Conservation (phyloP, 352 stramenopile species). For the Phytophthora pistaciae region DNA sequence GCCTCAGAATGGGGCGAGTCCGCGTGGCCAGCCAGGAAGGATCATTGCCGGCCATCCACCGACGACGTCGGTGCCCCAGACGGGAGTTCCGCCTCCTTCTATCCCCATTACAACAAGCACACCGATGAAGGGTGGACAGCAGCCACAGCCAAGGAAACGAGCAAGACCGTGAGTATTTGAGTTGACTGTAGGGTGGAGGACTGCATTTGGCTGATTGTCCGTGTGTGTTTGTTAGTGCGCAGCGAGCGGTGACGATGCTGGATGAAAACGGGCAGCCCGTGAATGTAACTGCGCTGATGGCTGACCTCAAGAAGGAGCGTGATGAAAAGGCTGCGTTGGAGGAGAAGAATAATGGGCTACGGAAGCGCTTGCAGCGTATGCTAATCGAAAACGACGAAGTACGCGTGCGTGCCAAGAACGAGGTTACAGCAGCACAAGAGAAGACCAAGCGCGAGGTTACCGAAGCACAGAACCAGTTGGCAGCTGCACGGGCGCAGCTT, state of each 20-base stretch:
- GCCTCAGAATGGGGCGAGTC: conserved; percentile 10
- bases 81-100: conserved; percentile 9
- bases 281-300: conserved; percentile 57
- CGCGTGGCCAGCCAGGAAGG: not conserved
- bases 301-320: conserved; percentile 69
- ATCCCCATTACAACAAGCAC: conserved; percentile 5
- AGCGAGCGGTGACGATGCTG: conserved; percentile 30
- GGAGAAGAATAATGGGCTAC: conserved; percentile 71
- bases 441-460: conserved; percentile 55
- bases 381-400: conserved; percentile 82
- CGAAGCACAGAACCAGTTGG: conserved; percentile 56
- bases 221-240: conserved; percentile 14
- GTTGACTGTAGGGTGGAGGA: not conserved
- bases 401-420: conserved; percentile 56
- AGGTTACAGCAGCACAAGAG: conserved; percentile 62
- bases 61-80: conserved; percentile 1
- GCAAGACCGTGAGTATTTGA: conserved; percentile 47
- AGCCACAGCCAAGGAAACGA: conserved; percentile 50
- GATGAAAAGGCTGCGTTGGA: conserved; percentile 60
- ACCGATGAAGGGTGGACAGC: conserved; percentile 1
- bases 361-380: conserved; percentile 81
- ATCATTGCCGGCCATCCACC: not conserved
- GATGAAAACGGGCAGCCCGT: conserved; percentile 38
- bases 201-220: not conserved
- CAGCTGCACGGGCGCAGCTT: conserved; percentile 54